Evolutionary conservation across 495 filamentous ascomycete genomes (phyloP), one percentile per base, ranked within the genome.

Genomic region (Penicillium cinerascens): DNA sequence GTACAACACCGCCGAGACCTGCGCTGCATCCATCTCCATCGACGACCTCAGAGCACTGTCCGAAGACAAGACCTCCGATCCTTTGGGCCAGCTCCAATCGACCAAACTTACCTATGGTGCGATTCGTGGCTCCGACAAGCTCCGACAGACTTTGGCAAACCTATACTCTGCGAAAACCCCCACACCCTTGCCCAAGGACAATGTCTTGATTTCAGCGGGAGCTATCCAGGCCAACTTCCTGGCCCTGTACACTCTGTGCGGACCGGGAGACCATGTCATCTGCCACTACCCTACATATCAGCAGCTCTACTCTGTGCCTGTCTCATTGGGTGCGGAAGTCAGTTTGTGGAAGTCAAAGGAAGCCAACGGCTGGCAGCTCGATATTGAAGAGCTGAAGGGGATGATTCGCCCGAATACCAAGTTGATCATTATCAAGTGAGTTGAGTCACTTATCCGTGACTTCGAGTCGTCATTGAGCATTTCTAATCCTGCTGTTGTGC

Each of bases 271-370:
- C 52, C 91, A 96, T 76, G 88, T 95, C 25, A 82, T 96, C 47
- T 95, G 88, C 61, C 87, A 95, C 48, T 87, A 90, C 59, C 91
- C 91, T 3, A 93, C 90, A 20, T 96, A 96, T 64, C 88, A 93
- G 60, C 91, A 95, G 59, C 79, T 96, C 0, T 95, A 92, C 59
- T 74, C 81, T 11, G 81, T 95, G 1, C 88, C 91, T 1, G 79
- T 72, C 51, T 87, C 84, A 27, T 72, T 96, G 2, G 91, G 91
- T 0, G 91, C 91, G 1, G 82, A 90, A 50, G 88, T 96, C 4
- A 84, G 83, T 43, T 61, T 92, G 20, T 96, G 91, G 91, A 82
- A 83, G 65, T 75, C 91, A 6, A 81, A 79, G 49, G 76, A 80
- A 33, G 70, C 81, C 5, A 76, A 88, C 43, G 77, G 78, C 15